Base-by-base conservation (phyloP, 2,329 filamentous ascomycete species). In the Aspergillus ibericus region DNA sequence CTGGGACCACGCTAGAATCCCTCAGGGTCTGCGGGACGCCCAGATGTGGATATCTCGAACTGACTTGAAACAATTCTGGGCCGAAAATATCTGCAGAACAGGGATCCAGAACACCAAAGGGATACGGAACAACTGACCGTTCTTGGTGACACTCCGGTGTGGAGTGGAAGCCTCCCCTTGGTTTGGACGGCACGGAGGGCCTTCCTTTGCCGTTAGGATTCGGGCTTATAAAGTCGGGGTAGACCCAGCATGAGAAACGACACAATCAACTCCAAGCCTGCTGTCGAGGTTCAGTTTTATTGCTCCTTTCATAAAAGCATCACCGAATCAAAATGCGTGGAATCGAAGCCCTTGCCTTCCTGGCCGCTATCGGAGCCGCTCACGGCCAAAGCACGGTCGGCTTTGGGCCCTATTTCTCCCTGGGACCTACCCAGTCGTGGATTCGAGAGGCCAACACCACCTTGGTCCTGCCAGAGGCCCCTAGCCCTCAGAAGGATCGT, bases 381-480 rank as follows among this genome's bases (percentile, higher is more conserved):
- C 49, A 53, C 36, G 61, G 59, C 15, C 64, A 65, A 34, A 42
- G 32, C 22, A 72, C 59, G 29, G 54, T 68, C 44, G 64, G 66
- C 9, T 73, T 74, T 32, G 71, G 71, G 0, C 70, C 70, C 6
- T 63, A 63, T 27, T 74, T 73, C 60, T 70, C 68, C 25, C 64
- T 72, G 40, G 71, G 71, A 3, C 70, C 70, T 42, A 70, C 69
- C 2, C 54, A 62, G 32, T 72, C 68, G 25, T 72, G 68, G 66
- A 73, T 74, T 46, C 66, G 69, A 13, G 68, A 71, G 50, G 68
- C 71, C 4, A 70, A 59, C 13, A 71, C 70, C 5, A 74, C 70
- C 0, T 53, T 73, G 9, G 66, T 72, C 0, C 63, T 72, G 8
- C 70, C 70, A 1, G 58, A 67, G 7, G 63, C 63, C 1, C 71